Percentiles rank a stretch among this genome's conserved stretches.
Evolutionary conservation across 768 basidiomycete genomes (phyloP).

Genomic region (Favolaschia claudopus): DNA sequence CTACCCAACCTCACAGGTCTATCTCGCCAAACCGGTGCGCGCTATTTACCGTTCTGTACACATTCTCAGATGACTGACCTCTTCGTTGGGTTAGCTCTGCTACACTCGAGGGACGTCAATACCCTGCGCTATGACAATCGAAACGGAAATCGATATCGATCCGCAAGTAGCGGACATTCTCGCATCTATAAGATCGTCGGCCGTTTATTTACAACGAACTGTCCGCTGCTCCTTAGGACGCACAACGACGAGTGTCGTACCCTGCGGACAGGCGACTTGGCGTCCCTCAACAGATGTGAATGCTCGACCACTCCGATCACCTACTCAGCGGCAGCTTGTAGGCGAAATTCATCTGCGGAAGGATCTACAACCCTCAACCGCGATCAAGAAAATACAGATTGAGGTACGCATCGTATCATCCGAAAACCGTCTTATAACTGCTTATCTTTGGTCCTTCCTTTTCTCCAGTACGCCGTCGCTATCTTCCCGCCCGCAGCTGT

Average conservation of each 20-base stretch:
- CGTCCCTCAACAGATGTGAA: slow-evolving; percentile 13
- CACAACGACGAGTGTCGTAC: background rate
- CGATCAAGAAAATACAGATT: slow-evolving; percentile 3
- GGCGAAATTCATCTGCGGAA: slow-evolving; percentile 13
- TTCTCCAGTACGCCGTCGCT: no score
- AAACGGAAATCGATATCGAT: slow-evolving; percentile 15
- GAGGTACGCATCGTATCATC: no score
- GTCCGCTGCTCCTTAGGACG: slow-evolving; percentile 5
- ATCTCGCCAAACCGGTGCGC: slow-evolving; percentile 23
- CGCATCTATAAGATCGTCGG: slow-evolving; percentile 11
- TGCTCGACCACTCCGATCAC: background rate
- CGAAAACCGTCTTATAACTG: no score
- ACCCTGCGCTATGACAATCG: slow-evolving; percentile 21
- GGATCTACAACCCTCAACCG: slow-evolving; percentile 12
- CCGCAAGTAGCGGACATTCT: slow-evolving; percentile 19
- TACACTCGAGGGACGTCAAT: slow-evolving; percentile 17
- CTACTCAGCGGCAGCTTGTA: slow-evolving; percentile 15
- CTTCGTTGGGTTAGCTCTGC: slow-evolving; percentile 8
- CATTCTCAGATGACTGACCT: background rate
- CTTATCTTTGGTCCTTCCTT: no score
- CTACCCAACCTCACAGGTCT: no score
- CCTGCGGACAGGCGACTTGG: slow-evolving; percentile 20
- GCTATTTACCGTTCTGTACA: background rate
- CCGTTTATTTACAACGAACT: slow-evolving; percentile 12
- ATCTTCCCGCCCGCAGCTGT: no score